Evolutionary conservation across 2,329 filamentous ascomycete genomes (phyloP).

Genomic region (Alternaria hordeiaustralica): DNA sequence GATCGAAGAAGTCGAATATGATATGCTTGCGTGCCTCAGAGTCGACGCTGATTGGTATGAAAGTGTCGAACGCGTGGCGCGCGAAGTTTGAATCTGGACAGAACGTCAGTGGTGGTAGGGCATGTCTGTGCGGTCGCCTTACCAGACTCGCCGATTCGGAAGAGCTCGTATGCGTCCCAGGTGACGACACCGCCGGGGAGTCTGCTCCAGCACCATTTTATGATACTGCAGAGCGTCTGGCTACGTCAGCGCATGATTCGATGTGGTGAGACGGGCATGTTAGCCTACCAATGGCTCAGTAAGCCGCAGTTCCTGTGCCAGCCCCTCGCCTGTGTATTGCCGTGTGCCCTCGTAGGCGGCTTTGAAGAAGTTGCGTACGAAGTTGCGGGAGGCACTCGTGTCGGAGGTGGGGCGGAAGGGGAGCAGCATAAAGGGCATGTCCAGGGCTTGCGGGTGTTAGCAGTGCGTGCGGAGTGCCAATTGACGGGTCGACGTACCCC

Average conservation of each 20-base stretch:
- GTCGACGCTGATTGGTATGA: slow-evolving; percentile 92
- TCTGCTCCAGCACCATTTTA: slow-evolving; percentile 99
- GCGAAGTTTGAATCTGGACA: slow-evolving; percentile 84
- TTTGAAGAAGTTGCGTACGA: slow-evolving; percentile 91
- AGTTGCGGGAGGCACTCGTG: slow-evolving; percentile 87
- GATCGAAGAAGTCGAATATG: slow-evolving; percentile 95
- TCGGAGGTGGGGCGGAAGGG: slow-evolving; percentile 95
- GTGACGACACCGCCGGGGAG: slow-evolving; percentile 89
- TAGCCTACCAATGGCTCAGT: slow-evolving; percentile 85
- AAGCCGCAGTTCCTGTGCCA: slow-evolving; percentile 87
- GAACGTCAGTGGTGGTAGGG: slow-evolving; percentile 23
- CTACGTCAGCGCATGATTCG: slow-evolving; percentile 21
- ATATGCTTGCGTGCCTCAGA: slow-evolving; percentile 85
- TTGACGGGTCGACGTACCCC: slow-evolving; percentile 67
- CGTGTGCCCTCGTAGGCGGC: slow-evolving; percentile 64
- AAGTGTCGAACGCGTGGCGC: slow-evolving; percentile 92
- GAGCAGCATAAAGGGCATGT: slow-evolving; percentile 89
- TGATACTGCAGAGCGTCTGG: slow-evolving; percentile 87
- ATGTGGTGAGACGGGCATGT: neutral
- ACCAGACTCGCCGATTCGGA: slow-evolving; percentile 94
- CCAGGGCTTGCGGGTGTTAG: slow-evolving; percentile 67
- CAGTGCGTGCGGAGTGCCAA: neutral
- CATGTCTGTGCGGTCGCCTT: slow-evolving; percentile 35
- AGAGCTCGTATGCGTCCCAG: slow-evolving; percentile 96
- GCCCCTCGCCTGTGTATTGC: slow-evolving; percentile 68